Evolutionary conservation across 2,329 filamentous ascomycete species (phyloP), one percentile per base, ranked within the genome.

Genomic region (Esteya vermicola): DNA sequence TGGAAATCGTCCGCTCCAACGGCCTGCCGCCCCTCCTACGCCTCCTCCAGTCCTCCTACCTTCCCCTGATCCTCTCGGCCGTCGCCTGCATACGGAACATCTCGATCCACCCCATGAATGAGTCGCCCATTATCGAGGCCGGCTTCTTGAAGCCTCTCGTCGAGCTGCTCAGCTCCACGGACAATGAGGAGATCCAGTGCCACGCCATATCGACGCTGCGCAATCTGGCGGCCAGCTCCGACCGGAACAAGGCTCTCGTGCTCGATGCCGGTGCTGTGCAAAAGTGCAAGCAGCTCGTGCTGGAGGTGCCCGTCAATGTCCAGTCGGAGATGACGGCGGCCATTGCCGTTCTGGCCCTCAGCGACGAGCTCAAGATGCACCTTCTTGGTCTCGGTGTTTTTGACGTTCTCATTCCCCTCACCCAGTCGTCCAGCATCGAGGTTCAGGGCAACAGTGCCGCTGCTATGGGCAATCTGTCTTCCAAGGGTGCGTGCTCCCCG

Each of bases 271-370:
- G 91, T 20, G 91, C 91, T 2, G 91, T 98, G 30, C 86, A 96
- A 57, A 96, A 96, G 59, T 98, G 91, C 76, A 96, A 95, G 62
- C 85, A 96, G 55, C 70, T 98, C 39, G 88, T 98, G 20, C 68
- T 98, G 16, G 81, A 93, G 41, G 91, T 96, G 3, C 86, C 91
- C 0, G 72, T 96, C 36, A 89, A 84, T 30, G 91, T 98, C 3
- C 91, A 98, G 57, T 95, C 88, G 2, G 91, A 98, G 60, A 98
- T 98, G 91, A 98, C 91, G 5, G 91, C 91, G n/a, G 91, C 91
- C 1, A 95, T 98, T 59, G 91, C 91, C 28, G 91, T 98, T 13
- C 70, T 98, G 47, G 91, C 91, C 16, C 65, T 98, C 38, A 95
- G 89, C 51, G 91, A 98, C 52, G 91, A 98, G 47, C 72, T 98